Base-by-base conservation (phyloP, 2,329 filamentous ascomycete genomes). In the Intubia oerlemansii region DNA sequence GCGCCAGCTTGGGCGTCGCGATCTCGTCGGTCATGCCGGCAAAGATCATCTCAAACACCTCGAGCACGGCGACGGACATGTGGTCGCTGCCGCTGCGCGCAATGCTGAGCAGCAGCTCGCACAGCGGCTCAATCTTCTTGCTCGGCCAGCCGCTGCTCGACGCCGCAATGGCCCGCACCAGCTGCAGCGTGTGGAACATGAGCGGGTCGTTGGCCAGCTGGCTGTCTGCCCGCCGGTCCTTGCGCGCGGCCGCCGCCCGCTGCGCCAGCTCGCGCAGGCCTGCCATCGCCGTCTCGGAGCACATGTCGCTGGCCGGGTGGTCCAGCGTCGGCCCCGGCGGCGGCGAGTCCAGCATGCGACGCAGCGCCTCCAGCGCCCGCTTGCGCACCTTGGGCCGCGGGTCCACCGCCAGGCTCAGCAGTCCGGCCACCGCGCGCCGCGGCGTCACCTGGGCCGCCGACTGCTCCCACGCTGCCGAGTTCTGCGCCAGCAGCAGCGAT, bases 31-130 rank as follows among this genome's bases (percentile, higher is more conserved):
- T 67, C 75, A 98, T 84, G 7, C 82, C 77, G 41, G 77, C 75
- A 39, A 98, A 95, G 25, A 95, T 91, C 48, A 91, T 76, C 49
- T 98, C 88, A 42, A 98, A 98, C 4, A 95, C 85, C 39, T 93
- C 85, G 42, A 98, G 93, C 0, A 84, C 78, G 9, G 80, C 76
- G 74, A 95, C 90, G 18, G 84, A 91, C 58, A 98, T 73, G 48
- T 85, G 91, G 47, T 95, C 84, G 47, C 90, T 93, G 48, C 71
- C 88, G 7, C 78, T 84, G 44, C 74, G 74, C 17, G 85, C 85
- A 36, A 95, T 91, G 39, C 72, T 71, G 39, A 98, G 66, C 33
- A 98, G 56, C 30, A 92, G 56, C 49, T 95, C 84, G 49, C 84
- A 93, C 19, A 98, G 57, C 3, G 75, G 61, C 52, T 98, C 88